These are phyloP conservation scores for Hyaloscypha hepaticicola DNA, from an alignment of 495 filamentous ascomycete genomes.

Conservation along the genomic window DNA sequence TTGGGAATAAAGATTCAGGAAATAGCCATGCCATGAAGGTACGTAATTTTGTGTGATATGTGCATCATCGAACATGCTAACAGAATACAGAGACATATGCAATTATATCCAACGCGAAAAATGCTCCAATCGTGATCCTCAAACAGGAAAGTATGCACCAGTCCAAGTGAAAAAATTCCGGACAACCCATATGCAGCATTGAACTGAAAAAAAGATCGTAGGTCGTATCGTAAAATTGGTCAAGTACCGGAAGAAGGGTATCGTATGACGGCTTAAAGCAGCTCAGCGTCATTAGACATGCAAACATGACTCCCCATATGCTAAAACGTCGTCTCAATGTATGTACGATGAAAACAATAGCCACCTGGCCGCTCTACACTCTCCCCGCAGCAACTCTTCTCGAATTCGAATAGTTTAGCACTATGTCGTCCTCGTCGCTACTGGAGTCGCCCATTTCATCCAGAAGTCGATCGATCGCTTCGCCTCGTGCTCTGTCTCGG, in stretches of 20 bases:
- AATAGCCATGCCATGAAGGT: background rate
- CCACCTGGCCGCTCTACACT: conserved; percentile 1
- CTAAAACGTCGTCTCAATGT: conserved; percentile 16
- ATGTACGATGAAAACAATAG: background rate
- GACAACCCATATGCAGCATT: background rate
- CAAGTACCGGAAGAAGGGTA: conserved; percentile 5
- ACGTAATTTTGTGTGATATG: conserved; percentile 6
- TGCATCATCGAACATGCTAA: conserved; percentile 12
- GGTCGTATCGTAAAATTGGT: conserved; percentile 4
- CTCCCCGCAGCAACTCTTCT: conserved; percentile 23
- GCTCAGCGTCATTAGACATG: conserved; percentile 15
- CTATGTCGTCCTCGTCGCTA: conserved; percentile 32
- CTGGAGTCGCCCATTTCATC: conserved; percentile 46
- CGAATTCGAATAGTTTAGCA: conserved; percentile 24
- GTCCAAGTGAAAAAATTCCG: background rate
- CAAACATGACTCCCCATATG: conserved; percentile 19
- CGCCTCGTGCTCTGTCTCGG: conserved; percentile 25
- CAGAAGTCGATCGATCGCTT: conserved; percentile 52
- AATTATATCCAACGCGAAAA: background rate
- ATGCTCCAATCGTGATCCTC: background rate
- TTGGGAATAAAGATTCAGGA: no score
- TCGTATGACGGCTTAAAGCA: conserved; percentile 12
- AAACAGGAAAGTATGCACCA: conserved; percentile 7
- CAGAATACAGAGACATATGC: conserved; percentile 1
- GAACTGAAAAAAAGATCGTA: conserved; percentile 5